Percentiles rank a stretch among this genome's conserved stretches.
Evolutionary conservation across 2,329 filamentous ascomycete species (phyloP).

Genomic region (Fusarium lateritium): DNA sequence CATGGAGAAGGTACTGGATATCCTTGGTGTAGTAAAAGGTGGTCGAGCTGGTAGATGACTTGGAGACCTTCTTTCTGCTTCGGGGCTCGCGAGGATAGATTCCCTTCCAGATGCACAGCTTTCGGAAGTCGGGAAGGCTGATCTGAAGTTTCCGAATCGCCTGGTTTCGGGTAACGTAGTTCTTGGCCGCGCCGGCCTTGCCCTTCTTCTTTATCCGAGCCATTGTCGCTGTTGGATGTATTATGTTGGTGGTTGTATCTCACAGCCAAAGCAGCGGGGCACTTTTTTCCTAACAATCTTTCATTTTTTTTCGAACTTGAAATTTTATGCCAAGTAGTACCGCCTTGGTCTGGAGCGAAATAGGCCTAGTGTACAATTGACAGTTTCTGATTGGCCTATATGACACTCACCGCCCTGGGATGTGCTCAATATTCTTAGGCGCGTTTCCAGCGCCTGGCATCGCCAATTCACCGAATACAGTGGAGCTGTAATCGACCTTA

Average conservation of each 20-base stretch:
- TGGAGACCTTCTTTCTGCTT: slow-evolving; percentile 96
- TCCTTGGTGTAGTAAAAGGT: slow-evolving; percentile 96
- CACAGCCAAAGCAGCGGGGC: slow-evolving; percentile 53
- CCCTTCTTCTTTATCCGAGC: slow-evolving; percentile 92
- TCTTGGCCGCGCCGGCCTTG: slow-evolving; percentile 92
- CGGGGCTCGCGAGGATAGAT: slow-evolving; percentile 98
- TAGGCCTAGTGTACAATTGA: slow-evolving; percentile 5
- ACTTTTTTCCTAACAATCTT: slow-evolving; percentile 50
- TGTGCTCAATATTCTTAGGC: slow-evolving; percentile 22
- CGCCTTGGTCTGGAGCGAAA: slow-evolving; percentile 41
- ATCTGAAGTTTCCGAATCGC: slow-evolving; percentile 98
- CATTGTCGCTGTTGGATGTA: slow-evolving; percentile 64
- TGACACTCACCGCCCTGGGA: slow-evolving; percentile 26
- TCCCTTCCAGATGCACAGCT: slow-evolving; percentile 99
- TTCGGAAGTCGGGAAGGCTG: slow-evolving; percentile 95
- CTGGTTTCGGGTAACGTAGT: slow-evolving; percentile 97
- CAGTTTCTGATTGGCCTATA: slow-evolving; percentile 13
- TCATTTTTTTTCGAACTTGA: slow-evolving; percentile 52
- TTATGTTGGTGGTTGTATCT: slow-evolving; percentile 39
- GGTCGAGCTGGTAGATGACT: slow-evolving; percentile 89
- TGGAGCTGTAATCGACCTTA: slow-evolving; percentile 10
- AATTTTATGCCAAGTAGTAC: slow-evolving; percentile 55
- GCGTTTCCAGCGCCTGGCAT: slow-evolving; percentile 29
- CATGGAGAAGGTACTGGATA: slow-evolving; percentile 97
- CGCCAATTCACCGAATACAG: slow-evolving; percentile 33